phyloP scores from a whole-genome alignment of 176 grass and related monocot genomes.

The Oryza brachyantha region DNA sequence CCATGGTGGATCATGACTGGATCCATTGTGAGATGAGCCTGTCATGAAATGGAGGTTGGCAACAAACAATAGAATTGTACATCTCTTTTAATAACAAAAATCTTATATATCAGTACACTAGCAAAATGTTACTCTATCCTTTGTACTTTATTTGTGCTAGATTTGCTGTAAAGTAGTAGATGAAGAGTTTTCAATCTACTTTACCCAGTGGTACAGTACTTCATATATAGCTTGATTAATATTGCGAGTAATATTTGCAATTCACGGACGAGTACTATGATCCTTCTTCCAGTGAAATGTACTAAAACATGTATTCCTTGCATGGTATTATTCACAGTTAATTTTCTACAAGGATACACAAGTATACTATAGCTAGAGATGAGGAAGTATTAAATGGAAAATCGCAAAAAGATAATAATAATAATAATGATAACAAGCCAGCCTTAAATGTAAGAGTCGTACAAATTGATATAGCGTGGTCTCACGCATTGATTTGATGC shows the following conservation, averaged over 20 bases:
- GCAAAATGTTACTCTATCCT: not conserved
- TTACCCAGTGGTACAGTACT: not conserved
- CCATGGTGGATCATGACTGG: constrained; percentile 7
- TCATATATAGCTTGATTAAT: not conserved
- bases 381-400: not conserved
- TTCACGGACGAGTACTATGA: not conserved
- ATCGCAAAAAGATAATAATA: not conserved
- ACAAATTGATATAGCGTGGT: not conserved
- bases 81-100: constrained; percentile 24
- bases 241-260: not conserved
- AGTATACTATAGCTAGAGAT: not conserved
- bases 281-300: not conserved
- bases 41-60: not conserved
- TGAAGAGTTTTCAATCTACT: not conserved
- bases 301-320: not conserved
- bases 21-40: not conserved
- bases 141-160: not conserved
- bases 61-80: constrained; percentile 48
- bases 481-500: not conserved
- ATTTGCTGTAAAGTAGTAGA: not conserved
- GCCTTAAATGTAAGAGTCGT: not conserved
- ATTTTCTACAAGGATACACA: not conserved
- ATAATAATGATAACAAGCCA: too few species aligned
- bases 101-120: constrained; percentile 13
- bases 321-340: not conserved